Conservation (phyloP, 345 rosid genomes). For the Geranium rotundifolium region DNA sequence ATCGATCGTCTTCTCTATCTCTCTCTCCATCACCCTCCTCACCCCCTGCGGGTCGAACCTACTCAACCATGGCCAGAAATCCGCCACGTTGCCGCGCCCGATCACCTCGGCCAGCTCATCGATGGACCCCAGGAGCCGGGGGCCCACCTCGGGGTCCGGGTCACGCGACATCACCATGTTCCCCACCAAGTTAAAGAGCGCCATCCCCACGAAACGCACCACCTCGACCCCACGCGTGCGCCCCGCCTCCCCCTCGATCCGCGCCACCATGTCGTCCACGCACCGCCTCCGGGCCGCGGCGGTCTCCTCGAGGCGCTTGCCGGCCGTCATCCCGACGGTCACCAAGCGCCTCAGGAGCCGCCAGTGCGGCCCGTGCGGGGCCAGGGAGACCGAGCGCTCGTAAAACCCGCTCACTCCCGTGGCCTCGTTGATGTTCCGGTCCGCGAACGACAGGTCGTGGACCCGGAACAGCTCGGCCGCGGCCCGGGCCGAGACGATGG, state of each 20-base stretch:
- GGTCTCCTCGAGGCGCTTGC: conserved; percentile 8
- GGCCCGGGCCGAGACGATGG: conserved; percentile 13
- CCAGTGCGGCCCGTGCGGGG: conserved; percentile 8
- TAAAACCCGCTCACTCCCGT: conserved; percentile 6
- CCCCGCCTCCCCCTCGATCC: conserved; percentile 1
- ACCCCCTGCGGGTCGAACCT: conserved; percentile 22
- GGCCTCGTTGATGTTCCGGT: background rate
- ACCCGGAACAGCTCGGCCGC: conserved; percentile 17
- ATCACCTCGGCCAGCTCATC: background rate
- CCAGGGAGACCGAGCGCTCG: conserved; percentile 2
- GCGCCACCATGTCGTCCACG: conserved; percentile 4
- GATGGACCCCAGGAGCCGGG: conserved; percentile 10
- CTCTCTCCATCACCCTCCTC: conserved; percentile 12
- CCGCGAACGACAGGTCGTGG: conserved; percentile 7
- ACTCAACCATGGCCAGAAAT: conserved; percentile 8
- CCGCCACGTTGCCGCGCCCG: conserved; percentile 15
- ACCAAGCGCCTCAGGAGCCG: conserved; percentile 7
- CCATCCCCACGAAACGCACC: background rate
- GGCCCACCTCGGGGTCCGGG: conserved; percentile 5
- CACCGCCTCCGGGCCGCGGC: background rate
- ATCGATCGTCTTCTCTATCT: conserved; percentile 5
- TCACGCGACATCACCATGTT: conserved; percentile 13
- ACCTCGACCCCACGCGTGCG: conserved; percentile 4
- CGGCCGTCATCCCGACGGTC: conserved; percentile 3
- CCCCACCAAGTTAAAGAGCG: conserved; percentile 15